Evolutionary conservation across 805 yeast species (phyloP).

Genomic region (Saccharomycopsis selenospora): DNA sequence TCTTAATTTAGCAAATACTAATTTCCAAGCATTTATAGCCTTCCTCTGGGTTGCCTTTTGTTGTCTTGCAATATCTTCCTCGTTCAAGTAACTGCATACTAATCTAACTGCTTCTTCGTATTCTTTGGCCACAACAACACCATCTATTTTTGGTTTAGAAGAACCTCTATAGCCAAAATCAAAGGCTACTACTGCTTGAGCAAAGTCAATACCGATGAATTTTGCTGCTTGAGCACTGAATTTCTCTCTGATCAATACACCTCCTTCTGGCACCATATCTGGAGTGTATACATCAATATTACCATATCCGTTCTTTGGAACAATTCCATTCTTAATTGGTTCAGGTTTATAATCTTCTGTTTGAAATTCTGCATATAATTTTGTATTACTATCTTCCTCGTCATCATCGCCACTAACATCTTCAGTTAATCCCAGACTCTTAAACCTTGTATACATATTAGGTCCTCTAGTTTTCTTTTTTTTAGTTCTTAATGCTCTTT

Average conservation of each 20-base stretch:
- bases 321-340: conserved; percentile 54
- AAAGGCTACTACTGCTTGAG: conserved; percentile 82
- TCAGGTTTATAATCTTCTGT: conserved; percentile 68
- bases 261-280: conserved; percentile 80
- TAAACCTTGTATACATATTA: conserved; percentile 22
- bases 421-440: conserved; percentile 6
- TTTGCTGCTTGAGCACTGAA: conserved; percentile 65
- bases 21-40: conserved; percentile 49
- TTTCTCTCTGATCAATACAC: conserved; percentile 48
- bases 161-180: conserved; percentile 49
- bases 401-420: conserved; percentile 20
- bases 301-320: conserved; percentile 72
- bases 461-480: conserved; percentile 27
- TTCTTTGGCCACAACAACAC: conserved; percentile 65
- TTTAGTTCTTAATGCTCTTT: conserved; percentile 49
- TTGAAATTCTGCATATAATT: conserved; percentile 72
- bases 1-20: conserved; percentile 42
- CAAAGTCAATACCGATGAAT: conserved; percentile 65
- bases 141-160: conserved; percentile 62
- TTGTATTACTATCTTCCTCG: conserved; percentile 48
- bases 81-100: conserved; percentile 42
- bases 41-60: conserved; percentile 38
- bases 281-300: conserved; percentile 75
- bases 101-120: conserved; percentile 51
- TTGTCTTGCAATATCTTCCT: conserved; percentile 42